These are phyloP conservation scores for Aureobasidium subglaciale DNA, from an alignment of 2,329 filamentous ascomycete genomes.

Conservation along the genomic window DNA sequence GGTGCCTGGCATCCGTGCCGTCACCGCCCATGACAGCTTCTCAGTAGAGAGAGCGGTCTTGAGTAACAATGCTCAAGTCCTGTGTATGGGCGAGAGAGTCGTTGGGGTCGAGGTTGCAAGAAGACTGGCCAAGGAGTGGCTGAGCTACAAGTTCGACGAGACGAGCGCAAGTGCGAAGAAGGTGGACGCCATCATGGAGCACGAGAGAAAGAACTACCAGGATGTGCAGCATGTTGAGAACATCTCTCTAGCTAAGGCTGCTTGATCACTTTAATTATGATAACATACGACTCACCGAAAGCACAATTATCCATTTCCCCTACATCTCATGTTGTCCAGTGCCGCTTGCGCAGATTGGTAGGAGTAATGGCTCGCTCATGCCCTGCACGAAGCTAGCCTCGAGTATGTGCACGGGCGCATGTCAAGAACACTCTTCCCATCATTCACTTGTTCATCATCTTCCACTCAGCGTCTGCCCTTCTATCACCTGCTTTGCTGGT, in stretches of 20 bases:
- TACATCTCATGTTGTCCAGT: too few species aligned
- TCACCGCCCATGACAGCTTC: conserved; percentile 83
- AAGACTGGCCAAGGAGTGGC: conserved; percentile 71
- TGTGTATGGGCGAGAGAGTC: conserved; percentile 80
- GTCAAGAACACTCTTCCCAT: too few species aligned
- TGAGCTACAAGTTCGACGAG: conserved; percentile 74
- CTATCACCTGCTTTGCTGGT: too few species aligned
- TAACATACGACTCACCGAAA: too few species aligned
- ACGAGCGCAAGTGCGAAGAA: conserved; percentile 54
- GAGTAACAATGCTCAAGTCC: conserved; percentile 79
- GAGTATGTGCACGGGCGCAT: too few species aligned
- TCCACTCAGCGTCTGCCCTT: too few species aligned
- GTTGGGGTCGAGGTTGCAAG: conserved; percentile 74
- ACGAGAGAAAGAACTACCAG: conserved; percentile 36
- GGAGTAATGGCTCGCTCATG: too few species aligned
- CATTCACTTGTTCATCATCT: too few species aligned
- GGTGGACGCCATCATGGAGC: conserved; percentile 44
- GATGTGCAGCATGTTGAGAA: conserved; percentile 12
- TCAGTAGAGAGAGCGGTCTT: conserved; percentile 66
- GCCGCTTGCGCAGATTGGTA: too few species aligned
- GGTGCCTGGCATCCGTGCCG: conserved; percentile 74
- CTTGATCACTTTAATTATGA: too few species aligned
- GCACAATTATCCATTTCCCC: too few species aligned
- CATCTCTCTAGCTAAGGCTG: background rate
- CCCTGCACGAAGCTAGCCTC: too few species aligned